A percentile compares a stretch with the other conserved stretches of the same genome.
These are phyloP conservation scores for Calonectria hawksworthii DNA, from an alignment of 2,329 filamentous ascomycete species.

Conservation along the genomic window DNA sequence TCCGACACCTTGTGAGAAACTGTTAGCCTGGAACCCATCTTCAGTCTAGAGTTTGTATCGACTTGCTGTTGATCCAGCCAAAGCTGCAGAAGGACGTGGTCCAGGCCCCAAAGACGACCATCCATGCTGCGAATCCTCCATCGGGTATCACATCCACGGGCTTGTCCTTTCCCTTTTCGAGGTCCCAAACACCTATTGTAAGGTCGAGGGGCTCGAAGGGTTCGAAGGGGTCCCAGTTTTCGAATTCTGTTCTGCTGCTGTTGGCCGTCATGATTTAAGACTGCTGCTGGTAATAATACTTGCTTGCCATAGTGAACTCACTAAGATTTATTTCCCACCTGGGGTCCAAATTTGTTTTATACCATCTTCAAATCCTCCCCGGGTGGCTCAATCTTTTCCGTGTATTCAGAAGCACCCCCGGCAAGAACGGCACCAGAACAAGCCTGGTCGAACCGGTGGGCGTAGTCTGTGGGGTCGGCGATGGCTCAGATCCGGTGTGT, in stretches of 20 bases:
- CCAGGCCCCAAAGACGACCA: constrained; percentile 54
- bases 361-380: background rate
- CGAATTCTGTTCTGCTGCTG: constrained; percentile 10
- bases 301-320: background rate
- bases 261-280: constrained; percentile 10
- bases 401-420: background rate
- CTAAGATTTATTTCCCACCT: background rate
- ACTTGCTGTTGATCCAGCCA: constrained; percentile 60
- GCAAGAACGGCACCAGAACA: background rate
- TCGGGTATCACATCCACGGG: constrained; percentile 12
- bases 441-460: background rate
- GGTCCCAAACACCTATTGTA: background rate
- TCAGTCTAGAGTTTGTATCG: fast-evolving
- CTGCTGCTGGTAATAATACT: background rate
- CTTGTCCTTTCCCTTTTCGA: background rate
- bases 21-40: background rate
- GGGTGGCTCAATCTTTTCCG: background rate
- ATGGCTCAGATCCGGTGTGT: background rate
- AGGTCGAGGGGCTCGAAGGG: background rate
- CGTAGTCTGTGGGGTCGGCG: background rate
- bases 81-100: constrained; percentile 56
- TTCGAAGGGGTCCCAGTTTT: too few relatives aligned
- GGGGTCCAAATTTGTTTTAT: background rate
- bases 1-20: constrained; percentile 52
- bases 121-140: constrained; percentile 52